Percentiles rank a stretch among this genome's conserved stretches.
phyloP scores from a whole-genome alignment of 345 rosid genomes.

The Microthlaspi erraticum region DNA sequence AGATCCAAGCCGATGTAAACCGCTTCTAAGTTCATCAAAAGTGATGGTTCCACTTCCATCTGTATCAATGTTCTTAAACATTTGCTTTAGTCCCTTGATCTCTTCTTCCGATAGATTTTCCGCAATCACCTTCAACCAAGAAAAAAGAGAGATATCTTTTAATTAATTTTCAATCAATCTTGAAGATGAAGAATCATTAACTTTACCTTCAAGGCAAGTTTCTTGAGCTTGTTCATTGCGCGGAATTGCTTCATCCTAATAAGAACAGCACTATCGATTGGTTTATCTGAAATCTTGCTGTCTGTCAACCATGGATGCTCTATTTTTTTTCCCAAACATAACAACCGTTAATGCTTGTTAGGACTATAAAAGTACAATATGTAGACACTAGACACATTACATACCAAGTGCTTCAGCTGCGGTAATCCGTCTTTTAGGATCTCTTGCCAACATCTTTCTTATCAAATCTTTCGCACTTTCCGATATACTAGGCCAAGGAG shows the following conservation, averaged over 20 bases:
- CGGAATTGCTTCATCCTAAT: slow-evolving; percentile 87
- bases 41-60: slow-evolving; percentile 88
- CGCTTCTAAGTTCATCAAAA: slow-evolving; percentile 72
- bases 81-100: slow-evolving; percentile 75
- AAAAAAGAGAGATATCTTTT: background rate
- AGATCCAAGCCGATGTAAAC: slow-evolving; percentile 79
- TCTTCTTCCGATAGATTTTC: slow-evolving; percentile 84
- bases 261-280: slow-evolving; percentile 80
- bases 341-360: background rate
- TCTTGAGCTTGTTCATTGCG: slow-evolving; percentile 90
- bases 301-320: slow-evolving; percentile 91
- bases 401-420: slow-evolving; percentile 80
- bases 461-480: slow-evolving; percentile 78
- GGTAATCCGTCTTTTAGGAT: slow-evolving; percentile 76
- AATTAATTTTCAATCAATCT: background rate
- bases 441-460: slow-evolving; percentile 65
- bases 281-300: slow-evolving; percentile 65
- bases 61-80: slow-evolving; percentile 90
- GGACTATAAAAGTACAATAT: background rate
- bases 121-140: slow-evolving; percentile 68
- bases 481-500: slow-evolving; percentile 85
- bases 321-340: slow-evolving; percentile 34
- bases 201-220: slow-evolving; percentile 83
- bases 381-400: background rate
- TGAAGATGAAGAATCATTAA: background rate